phyloP scores from a whole-genome alignment of 495 filamentous ascomycete species.

The Baudoinia panamericana region DNA sequence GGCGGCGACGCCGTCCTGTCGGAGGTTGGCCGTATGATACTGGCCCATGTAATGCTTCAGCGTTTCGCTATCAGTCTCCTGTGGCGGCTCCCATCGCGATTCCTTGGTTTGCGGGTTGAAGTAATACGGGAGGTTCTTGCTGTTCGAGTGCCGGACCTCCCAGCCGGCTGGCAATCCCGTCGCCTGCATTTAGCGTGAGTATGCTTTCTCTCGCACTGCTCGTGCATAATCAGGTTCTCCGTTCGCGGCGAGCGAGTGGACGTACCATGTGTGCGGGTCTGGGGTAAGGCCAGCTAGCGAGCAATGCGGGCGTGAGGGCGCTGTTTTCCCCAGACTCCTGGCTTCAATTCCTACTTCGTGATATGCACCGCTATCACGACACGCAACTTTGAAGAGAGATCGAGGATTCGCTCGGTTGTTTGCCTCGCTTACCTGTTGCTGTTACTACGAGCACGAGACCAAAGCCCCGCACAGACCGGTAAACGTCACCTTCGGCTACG shows the following conservation, averaged over 20 bases:
- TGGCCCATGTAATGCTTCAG: conserved; percentile 85
- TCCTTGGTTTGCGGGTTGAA: conserved; percentile 73
- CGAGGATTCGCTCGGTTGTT: too few species aligned
- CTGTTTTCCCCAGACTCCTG: not conserved
- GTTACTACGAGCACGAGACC: too few species aligned
- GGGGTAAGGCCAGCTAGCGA: conserved; percentile 3
- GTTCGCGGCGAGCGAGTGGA: conserved; percentile 4
- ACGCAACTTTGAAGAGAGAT: not conserved
- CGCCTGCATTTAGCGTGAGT: conserved; percentile 31
- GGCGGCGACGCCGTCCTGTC: conserved; percentile 31
- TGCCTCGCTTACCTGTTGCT: too few species aligned
- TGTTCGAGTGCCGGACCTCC: conserved; percentile 84
- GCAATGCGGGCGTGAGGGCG: not conserved
- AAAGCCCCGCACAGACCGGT: too few species aligned
- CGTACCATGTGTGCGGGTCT: conserved; percentile 5
- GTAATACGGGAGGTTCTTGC: conserved; percentile 96
- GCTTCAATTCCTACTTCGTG: too few species aligned
- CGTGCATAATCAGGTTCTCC: not conserved
- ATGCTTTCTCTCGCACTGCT: not conserved
- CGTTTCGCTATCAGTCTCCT: conserved; percentile 72
- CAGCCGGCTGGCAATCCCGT: conserved; percentile 75
- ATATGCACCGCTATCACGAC: too few species aligned
- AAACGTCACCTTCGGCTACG: too few species aligned
- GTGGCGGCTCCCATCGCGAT: conserved; percentile 88
- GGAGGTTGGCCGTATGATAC: conserved; percentile 51